phyloP scores from a whole-genome alignment of 257 asterid species.

The Nicotiana attenuata region DNA sequence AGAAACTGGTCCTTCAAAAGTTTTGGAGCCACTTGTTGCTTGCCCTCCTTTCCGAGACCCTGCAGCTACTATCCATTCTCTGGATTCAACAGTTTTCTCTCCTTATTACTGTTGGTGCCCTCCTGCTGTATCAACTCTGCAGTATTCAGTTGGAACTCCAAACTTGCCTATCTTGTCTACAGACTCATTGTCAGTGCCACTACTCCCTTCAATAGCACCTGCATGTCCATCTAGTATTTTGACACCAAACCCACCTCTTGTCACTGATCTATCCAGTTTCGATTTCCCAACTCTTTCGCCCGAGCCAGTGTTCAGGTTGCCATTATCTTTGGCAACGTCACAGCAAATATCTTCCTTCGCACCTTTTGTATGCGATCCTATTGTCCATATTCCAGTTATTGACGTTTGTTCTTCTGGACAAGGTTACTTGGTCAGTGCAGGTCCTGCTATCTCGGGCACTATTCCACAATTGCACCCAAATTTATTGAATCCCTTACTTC shows the following conservation, averaged over 20 bases:
- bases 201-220: constrained; percentile 52
- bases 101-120: constrained; percentile 97
- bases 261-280: constrained; percentile 42
- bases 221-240: constrained; percentile 38
- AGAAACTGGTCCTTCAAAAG: constrained; percentile 30
- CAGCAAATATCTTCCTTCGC: constrained; percentile 79
- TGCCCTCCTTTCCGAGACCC: constrained; percentile 32
- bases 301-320: constrained; percentile 41
- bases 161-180: constrained; percentile 40
- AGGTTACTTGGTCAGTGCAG: constrained; percentile 82
- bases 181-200: constrained; percentile 49
- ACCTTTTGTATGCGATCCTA: constrained; percentile 81
- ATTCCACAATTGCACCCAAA: constrained; percentile 49
- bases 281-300: constrained; percentile 72
- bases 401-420: constrained; percentile 88
- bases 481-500: constrained; percentile 46
- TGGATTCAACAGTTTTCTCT: constrained; percentile 43
- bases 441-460: constrained; percentile 56
- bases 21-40: constrained; percentile 28
- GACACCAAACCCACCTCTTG: constrained; percentile 37
- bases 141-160: constrained; percentile 30
- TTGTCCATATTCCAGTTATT: constrained; percentile 86
- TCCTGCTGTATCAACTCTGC: constrained; percentile 51
- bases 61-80: constrained; percentile 30
- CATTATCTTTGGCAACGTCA: constrained; percentile 37